A percentile compares a stretch with the other conserved stretches of the same genome.
Conservation (phyloP, 129 eudicot species). For the Artemisia tridentata region DNA sequence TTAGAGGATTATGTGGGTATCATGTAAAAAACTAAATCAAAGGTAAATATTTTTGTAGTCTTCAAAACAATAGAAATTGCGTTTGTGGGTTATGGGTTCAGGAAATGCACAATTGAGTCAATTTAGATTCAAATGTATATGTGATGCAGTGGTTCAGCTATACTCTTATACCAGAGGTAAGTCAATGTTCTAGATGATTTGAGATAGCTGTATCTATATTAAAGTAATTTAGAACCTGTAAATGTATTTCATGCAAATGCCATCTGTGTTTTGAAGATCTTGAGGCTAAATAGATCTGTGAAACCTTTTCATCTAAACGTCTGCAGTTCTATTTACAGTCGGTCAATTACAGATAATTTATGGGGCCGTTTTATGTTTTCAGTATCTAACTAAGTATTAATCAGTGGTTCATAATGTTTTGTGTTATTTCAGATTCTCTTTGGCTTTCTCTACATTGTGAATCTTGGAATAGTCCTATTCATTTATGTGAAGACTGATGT, state of each 20-base stretch:
- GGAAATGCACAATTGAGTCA: background rate
- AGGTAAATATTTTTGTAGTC: background rate
- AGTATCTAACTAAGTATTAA: background rate
- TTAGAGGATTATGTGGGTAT: background rate
- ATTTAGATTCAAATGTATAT: background rate
- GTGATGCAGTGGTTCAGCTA: background rate
- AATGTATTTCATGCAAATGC: background rate
- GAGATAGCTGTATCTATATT: background rate
- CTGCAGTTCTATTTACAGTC: background rate
- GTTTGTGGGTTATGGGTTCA: background rate
- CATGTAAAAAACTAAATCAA: background rate
- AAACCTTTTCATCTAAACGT: background rate
- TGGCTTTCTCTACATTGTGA: conserved; percentile 72
- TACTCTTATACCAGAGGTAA: background rate
- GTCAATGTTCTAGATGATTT: background rate
- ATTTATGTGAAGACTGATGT: conserved; percentile 85
- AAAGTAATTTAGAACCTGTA: background rate
- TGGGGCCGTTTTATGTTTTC: background rate
- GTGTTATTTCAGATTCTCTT: conserved; percentile 65
- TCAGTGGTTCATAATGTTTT: conserved; percentile 12
- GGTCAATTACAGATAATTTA: background rate
- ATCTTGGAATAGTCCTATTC: conserved; percentile 73
- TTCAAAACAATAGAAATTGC: background rate
- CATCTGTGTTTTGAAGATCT: background rate
- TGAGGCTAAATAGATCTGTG: background rate